These are phyloP conservation scores for Escallonia rubra DNA, from an alignment of 129 eudicot genomes.

Conservation along the genomic window DNA sequence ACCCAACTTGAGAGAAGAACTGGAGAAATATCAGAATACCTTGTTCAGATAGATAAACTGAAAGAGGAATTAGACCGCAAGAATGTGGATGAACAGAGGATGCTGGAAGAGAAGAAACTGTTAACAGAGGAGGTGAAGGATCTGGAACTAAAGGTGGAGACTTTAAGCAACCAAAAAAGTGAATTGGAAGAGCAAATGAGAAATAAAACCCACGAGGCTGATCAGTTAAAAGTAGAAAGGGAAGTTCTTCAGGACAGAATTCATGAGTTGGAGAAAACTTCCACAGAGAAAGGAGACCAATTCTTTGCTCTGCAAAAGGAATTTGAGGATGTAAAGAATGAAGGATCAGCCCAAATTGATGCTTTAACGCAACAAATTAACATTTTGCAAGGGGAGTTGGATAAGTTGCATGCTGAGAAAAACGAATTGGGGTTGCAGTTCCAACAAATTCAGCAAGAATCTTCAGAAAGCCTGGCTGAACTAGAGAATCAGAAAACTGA, in stretches of 20 bases:
- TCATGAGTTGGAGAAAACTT: conserved; percentile 29
- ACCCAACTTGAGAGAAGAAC: conserved; percentile 27
- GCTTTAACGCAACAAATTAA: conserved; percentile 18
- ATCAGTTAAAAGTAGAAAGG: conserved; percentile 26
- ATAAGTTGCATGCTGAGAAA: conserved; percentile 29
- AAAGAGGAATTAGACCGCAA: conserved; percentile 52
- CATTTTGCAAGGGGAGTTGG: conserved; percentile 23
- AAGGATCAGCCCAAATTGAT: conserved; percentile 20
- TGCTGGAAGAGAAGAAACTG: conserved; percentile 51
- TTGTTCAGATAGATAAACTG: conserved; percentile 48
- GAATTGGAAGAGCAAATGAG: conserved; percentile 39
- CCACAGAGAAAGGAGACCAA: conserved; percentile 31
- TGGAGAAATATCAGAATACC: conserved; percentile 44
- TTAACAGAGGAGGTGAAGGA: conserved; percentile 19
- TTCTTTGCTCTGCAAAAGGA: conserved; percentile 24
- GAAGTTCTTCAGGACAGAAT: conserved; percentile 20
- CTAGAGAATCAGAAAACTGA: conserved; percentile 33
- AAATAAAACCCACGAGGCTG: conserved; percentile 27
- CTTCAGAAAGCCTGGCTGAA: conserved; percentile 13
- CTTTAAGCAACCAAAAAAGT: conserved; percentile 23
- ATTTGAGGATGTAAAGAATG: conserved; percentile 38
- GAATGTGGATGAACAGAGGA: conserved; percentile 33
- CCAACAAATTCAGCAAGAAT: conserved; percentile 15
- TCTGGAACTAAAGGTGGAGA: conserved; percentile 21
- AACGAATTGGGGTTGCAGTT: conserved; percentile 28